A percentile compares a stretch with the other conserved stretches of the same genome.
Evolutionary conservation across 192 early-diverging fungal genomes (phyloP).

Genomic region (Backusella sp.): DNA sequence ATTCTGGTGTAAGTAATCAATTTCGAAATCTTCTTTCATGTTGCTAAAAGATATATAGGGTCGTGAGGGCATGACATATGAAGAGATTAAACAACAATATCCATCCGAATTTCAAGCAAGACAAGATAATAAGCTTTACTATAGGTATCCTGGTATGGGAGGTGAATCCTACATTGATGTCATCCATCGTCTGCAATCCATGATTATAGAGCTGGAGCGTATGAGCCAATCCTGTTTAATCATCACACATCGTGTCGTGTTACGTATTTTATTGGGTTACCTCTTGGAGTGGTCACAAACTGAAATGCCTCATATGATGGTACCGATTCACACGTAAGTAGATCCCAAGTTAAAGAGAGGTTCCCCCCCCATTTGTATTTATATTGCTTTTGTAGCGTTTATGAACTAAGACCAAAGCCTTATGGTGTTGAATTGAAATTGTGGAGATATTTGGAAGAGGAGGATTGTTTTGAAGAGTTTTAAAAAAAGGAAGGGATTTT

Average conservation of each 20-base stretch:
- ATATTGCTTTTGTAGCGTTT: conserved; percentile 21
- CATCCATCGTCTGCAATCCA: conserved; percentile 88
- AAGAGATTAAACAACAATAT: conserved; percentile 74
- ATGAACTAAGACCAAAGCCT: conserved; percentile 40
- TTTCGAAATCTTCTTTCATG: not conserved
- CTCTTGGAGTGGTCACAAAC: conserved; percentile 64
- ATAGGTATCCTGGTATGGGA: conserved; percentile 94
- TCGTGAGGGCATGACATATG: conserved; percentile 76
- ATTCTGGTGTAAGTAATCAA: conserved; percentile 60
- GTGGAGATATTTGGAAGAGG: conserved; percentile 36
- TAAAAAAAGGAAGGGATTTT: not conserved
- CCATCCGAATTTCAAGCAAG: conserved; percentile 83
- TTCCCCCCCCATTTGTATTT: not conserved
- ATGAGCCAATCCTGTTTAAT: conserved; percentile 88
- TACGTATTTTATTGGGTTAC: conserved; percentile 89
- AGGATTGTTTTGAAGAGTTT: conserved; percentile 35
- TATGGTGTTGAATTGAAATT: conserved; percentile 39
- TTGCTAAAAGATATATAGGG: conserved; percentile 4
- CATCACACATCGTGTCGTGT: conserved; percentile 90
- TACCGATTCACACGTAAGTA: conserved; percentile 40
- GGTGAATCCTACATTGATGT: conserved; percentile 95
- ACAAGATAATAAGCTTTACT: conserved; percentile 86
- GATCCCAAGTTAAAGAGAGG: too few species aligned
- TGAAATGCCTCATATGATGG: conserved; percentile 45
- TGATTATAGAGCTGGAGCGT: conserved; percentile 95